Evolutionary conservation across 306 rosid genomes (phyloP), one percentile per base, ranked within the genome.

Genomic region (Dalbergia oliveri): DNA sequence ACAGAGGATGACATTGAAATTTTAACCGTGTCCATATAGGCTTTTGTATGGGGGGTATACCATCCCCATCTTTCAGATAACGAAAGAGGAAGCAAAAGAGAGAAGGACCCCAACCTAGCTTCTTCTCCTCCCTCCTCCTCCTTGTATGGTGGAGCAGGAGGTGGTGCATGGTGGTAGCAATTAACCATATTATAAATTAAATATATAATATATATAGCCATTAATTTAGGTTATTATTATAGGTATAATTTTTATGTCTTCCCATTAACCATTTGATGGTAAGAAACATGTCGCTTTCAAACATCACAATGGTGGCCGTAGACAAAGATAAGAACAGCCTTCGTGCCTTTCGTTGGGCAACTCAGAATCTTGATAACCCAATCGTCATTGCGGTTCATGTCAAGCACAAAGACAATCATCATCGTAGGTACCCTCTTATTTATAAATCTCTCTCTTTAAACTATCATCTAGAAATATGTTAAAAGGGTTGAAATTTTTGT

Each of bases 391-490:
- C 92, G 0, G 82, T 90, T 63, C 94, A 95, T 64, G 96, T 95
- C n/a, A 78, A 80, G 61, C 81, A 80, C 61, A 89, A 89, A 89
- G 74, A 71, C 77, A 71, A 45, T 77, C 64, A 77, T 71, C 58
- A 89, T 81, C 90, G 99, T 95, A 95, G 98, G 98, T 93, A 93
- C 88, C 94, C 85, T 81, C 85, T 66, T 33, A 3, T 72, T 16
- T 66, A 66, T 60, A 26, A 13, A 11, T 49, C 3, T 51, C 8
- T 62, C 9, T 57, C 6, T 34, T 45, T 66, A 58, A 16, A 59
- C 23, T 54, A n/a, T 26, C 9, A 54, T 15, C 4, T 54, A 54
- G 11, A 54, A n/a, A 18, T 15, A 54, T 16, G 9, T 54, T 54
- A 16, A n/a, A 44, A 54, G 9, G 14, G 1, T 50, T 54, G 5